Evolutionary conservation across 495 filamentous ascomycete species (phyloP), one percentile per base, ranked within the genome.

Genomic region (Trichoderma asperelloides): DNA sequence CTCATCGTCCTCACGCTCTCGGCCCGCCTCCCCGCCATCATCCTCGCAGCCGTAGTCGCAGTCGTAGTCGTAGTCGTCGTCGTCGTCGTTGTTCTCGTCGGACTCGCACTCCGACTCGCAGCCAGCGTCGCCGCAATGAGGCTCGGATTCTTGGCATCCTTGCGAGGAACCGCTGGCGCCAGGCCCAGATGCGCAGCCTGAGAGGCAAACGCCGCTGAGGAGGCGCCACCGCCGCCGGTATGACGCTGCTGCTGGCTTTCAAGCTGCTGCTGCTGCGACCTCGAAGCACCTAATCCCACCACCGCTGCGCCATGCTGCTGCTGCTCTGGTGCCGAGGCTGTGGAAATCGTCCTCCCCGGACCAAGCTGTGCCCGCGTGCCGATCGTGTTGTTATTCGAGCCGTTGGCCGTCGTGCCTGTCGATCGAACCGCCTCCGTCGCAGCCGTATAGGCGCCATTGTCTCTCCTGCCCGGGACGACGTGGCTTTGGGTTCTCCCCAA

Each of bases 51-150:
- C 63, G 33, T 76, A 74, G 77, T 77, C 65, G 40, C 65, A 25
- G 57, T 15, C 16, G 65, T 62, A 5, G 68, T 78, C 0, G 78
- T 47, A 28, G 2, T 41, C 65, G 40, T 28, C 11, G 74, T 70
- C 64, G 37, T 76, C 74, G 77, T 76, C 65, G 74, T 69, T 63
- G 37, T 76, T 74, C 76, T 77, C 65, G 69, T 78, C 0, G 79
- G 76, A 62, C 78, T 78, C 7, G 73, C 74, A 5, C 80, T 81
- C 71, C 84, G 78, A 68, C 82, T 84, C n/a, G 79, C 82, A 16
- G 84, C 85, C 27, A 85, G 74, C 8, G 79, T 83, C 4, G 85
- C 84, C 11, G 85, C 85, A 69, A 86, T 82, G 62, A 82, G 79
- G 11, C 82, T 85, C 6, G 82, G 76, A 21, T 82, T 85, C 43